A percentile compares a stretch with the other conserved stretches of the same genome.
phyloP scores from a whole-genome alignment of 2,329 filamentous ascomycete genomes.

The Orbilia javanica region DNA sequence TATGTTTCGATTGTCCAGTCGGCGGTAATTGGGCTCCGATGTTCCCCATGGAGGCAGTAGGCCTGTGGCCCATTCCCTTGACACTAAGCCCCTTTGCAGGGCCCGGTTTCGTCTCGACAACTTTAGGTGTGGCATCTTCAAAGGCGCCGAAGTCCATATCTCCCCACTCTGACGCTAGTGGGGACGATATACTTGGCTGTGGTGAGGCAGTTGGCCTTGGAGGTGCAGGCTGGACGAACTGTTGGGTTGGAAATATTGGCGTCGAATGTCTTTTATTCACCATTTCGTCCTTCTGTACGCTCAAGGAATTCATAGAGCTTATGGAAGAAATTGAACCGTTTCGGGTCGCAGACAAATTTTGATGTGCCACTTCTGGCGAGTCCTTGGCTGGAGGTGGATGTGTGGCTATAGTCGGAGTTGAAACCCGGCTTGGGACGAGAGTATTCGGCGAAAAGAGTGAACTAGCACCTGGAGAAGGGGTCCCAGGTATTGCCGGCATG shows the following conservation, averaged over 20 bases:
- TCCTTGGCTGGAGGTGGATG: constrained; percentile 11
- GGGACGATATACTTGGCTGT: constrained; percentile 38
- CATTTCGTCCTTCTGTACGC: constrained; percentile 27
- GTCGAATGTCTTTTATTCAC: constrained; percentile 29
- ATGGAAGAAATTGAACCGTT: constrained; percentile 29
- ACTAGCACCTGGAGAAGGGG: constrained; percentile 40
- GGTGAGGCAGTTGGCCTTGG: constrained; percentile 12
- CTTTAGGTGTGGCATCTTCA: constrained; percentile 45
- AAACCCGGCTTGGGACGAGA: constrained; percentile 34
- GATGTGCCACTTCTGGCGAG: constrained; percentile 12
- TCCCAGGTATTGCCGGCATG: constrained; percentile 51
- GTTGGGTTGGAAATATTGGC: constrained; percentile 40
- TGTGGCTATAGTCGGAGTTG: constrained; percentile 30
- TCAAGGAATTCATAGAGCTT: constrained; percentile 26
- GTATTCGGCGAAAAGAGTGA: constrained; percentile 42
- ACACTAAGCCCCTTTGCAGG: constrained; percentile 3
- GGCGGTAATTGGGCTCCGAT: constrained; percentile 14
- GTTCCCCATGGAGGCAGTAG: constrained; percentile 39
- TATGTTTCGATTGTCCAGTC: constrained; percentile 17
- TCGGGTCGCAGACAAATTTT: constrained; percentile 3
- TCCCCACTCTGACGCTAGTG: constrained; percentile 39
- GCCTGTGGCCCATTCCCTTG: constrained; percentile 25
- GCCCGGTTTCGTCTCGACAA: constrained; percentile 1
- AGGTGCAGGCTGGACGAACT: constrained; percentile 11
- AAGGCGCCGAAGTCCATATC: constrained; percentile 52